These are phyloP conservation scores for Bolboschoenus planiculmis DNA, from an alignment of 176 grass and related monocot species.

Conservation along the genomic window DNA sequence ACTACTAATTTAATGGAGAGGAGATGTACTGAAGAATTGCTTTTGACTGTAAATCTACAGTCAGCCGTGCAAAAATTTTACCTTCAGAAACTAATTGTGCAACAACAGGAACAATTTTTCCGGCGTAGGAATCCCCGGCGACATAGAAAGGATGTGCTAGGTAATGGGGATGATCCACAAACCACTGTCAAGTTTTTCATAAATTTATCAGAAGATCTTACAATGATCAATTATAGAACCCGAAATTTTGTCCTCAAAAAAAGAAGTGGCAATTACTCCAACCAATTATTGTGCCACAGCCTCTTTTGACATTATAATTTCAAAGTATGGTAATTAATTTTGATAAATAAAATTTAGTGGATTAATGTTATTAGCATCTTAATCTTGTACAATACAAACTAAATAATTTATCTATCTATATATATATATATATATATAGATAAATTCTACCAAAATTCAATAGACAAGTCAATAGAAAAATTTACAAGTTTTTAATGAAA, in stretches of 20 bases:
- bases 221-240: background rate
- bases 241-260: background rate
- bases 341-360: background rate
- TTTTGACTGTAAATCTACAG: background rate
- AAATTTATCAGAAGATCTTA: background rate
- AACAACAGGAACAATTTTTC: conserved; percentile 35
- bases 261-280: background rate
- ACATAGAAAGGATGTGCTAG: conserved; percentile 44
- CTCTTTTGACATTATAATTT: background rate
- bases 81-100: conserved; percentile 44
- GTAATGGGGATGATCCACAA: conserved; percentile 33
- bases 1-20: background rate
- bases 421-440: too few relatives aligned
- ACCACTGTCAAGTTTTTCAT: conserved; percentile 32
- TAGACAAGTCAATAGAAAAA: too few relatives aligned
- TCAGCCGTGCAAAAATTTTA: background rate
- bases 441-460: too few relatives aligned
- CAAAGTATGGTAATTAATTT: background rate
- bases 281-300: background rate
- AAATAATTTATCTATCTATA: background rate
- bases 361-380: background rate
- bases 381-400: background rate
- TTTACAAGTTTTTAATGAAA: background rate
- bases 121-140: conserved; percentile 47
- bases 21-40: background rate